Evolutionary conservation across 768 basidiomycete species (phyloP).

Genomic region (Tricholoma sp.): DNA sequence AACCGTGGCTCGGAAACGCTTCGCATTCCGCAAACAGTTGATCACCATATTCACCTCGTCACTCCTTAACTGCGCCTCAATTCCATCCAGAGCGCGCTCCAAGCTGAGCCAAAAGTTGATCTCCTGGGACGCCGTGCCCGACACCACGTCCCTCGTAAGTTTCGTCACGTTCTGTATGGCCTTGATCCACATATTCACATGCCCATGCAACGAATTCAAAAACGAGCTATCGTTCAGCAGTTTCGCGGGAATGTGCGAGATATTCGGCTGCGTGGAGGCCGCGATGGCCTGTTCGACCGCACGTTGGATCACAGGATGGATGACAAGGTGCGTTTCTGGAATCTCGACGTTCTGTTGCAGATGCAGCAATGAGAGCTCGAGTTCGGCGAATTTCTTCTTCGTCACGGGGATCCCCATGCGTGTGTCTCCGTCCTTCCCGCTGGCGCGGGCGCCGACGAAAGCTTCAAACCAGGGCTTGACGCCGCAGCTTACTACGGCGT

Average conservation of each 20-base stretch:
- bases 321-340: constrained; percentile 89
- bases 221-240: constrained; percentile 84
- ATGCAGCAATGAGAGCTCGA: constrained; percentile 90
- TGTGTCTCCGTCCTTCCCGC: constrained; percentile 69
- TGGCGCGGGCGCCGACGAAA: constrained; percentile 80
- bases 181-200: constrained; percentile 98
- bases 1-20: constrained; percentile 95
- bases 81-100: constrained; percentile 89
- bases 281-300: constrained; percentile 74
- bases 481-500: constrained; percentile 90
- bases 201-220: constrained; percentile 86
- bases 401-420: constrained; percentile 98
- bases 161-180: constrained; percentile 96
- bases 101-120: constrained; percentile 99
- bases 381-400: constrained; percentile 98
- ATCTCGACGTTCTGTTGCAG: constrained; percentile 99
- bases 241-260: constrained; percentile 67
- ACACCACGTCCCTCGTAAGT: constrained; percentile 87
- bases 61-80: constrained; percentile 85
- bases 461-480: constrained; percentile 99
- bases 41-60: constrained; percentile 92
- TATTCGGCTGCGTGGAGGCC: constrained; percentile 58
- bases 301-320: constrained; percentile 84
- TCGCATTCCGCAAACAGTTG: constrained; percentile 92
- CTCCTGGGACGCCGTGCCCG: constrained; percentile 96